Conservation (phyloP, 176 grass and related monocot species). For the Triticum monococcum region DNA sequence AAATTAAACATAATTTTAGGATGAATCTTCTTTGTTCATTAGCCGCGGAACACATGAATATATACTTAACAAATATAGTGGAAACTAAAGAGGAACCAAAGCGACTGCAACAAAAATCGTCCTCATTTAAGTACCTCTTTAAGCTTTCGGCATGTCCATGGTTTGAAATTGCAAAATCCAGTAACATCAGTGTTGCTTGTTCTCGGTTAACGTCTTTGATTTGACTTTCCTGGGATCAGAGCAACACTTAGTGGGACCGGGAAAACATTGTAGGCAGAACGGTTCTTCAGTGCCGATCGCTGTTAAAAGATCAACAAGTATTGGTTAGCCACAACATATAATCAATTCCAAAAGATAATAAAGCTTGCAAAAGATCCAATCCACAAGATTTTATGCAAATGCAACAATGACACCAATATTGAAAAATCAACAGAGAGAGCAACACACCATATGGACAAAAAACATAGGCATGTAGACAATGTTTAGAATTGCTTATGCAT, state of each 20-base stretch:
- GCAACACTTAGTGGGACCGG: conserved; percentile 59
- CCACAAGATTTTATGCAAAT: neutral
- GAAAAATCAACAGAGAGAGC: neutral
- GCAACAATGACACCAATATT: neutral
- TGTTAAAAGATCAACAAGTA: conserved; percentile 30
- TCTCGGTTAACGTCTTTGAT: conserved; percentile 35
- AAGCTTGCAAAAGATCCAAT: neutral
- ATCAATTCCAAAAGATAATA: neutral
- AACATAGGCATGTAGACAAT: neutral
- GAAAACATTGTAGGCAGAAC: conserved; percentile 37
- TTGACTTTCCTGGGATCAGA: conserved; percentile 41
- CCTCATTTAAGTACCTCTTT: too few relatives aligned
- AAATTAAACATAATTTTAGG: too few relatives aligned
- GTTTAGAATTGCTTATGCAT: too few relatives aligned
- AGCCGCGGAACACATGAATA: too few relatives aligned
- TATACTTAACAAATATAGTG: too few relatives aligned
- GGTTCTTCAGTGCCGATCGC: conserved; percentile 39
- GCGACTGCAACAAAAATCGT: too few relatives aligned
- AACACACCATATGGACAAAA: neutral
- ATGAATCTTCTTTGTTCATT: too few relatives aligned
- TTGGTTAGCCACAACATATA: neutral
- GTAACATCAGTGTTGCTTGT: conserved; percentile 16
- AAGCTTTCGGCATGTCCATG: too few relatives aligned
- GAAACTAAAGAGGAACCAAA: too few relatives aligned
- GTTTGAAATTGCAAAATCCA: too few relatives aligned